Base-by-base conservation (phyloP, 169 alveolate genomes). In the Plasmodium malariae region DNA sequence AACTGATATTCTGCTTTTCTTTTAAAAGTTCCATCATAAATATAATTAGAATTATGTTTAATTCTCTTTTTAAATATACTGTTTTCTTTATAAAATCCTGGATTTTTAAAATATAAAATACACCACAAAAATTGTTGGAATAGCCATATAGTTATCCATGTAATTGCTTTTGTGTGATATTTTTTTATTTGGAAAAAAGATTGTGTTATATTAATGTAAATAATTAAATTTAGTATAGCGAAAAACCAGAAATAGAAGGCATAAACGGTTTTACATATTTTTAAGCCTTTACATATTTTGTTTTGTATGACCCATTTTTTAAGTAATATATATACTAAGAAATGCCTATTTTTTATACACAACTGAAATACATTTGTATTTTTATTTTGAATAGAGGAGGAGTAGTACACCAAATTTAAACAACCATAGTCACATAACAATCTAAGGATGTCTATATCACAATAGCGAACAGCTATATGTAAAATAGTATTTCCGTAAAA, bases 181-280 rank as follows among this genome's bases (percentile, higher is more conserved):
- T 9, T 67, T 9, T 30, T 65, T 17, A 57, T 26, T 28, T 43
- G 14, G 26, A 32, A 62, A 80, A 89, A 89, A 4, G 74, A 63
- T 4, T 71, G 26, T 2, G 87, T 14, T 34, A 73, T 80, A 69
- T 74, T 68, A 26, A 88, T 14, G 36, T 65, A 78, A n/a, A 94
- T 65, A 28, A 74, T 55, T 12, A 94, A 36, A 62, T 93, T 93
- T 45, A 92, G 45, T 30, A 93, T 24, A 32, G 96, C 87, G 69
- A 93, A 72, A 68, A 87, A 83, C 96, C 96, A 94, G 45, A 93
- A 94, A 48, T 89, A 92, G 19, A 86, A 63, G 14, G 94, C 96
- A 83, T 93, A 94, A 51, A 91, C 88, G n/a, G 91, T 91, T 86
- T 88, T 87, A 59, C 94, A 69, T 36, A 86, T 48, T 26, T 93